These are phyloP conservation scores for Lentithecium fluviatile DNA, from an alignment of 495 filamentous ascomycete species.

Conservation along the genomic window DNA sequence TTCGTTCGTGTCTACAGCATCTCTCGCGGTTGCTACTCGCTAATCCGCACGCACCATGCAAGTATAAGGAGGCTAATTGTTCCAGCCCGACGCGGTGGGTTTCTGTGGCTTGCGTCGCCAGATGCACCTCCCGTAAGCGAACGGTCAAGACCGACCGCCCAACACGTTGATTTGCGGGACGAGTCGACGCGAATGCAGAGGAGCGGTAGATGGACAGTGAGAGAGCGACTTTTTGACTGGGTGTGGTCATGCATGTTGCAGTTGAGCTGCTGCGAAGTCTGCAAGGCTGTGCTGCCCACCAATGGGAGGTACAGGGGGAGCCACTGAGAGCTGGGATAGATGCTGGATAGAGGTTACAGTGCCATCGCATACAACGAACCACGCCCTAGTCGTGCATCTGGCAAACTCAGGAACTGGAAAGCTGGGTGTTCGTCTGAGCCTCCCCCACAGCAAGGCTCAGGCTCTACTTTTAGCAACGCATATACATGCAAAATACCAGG, in stretches of 20 bases:
- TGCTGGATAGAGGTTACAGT: neutral
- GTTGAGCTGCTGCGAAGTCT: constrained; percentile 3
- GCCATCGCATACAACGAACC: neutral
- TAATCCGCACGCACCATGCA: neutral
- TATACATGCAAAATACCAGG: neutral
- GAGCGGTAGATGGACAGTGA: too few relatives aligned
- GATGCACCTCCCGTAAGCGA: constrained; percentile 10
- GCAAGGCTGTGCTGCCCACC: neutral
- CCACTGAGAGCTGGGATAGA: neutral
- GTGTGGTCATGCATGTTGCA: constrained; percentile 7
- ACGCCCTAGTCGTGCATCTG: neutral
- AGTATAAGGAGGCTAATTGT: neutral
- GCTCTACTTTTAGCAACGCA: neutral
- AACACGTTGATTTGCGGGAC: neutral
- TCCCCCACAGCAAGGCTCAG: neutral
- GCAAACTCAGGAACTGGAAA: neutral
- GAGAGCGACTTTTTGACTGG: too few relatives aligned
- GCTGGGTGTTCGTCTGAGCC: neutral
- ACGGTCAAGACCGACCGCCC: constrained; percentile 16
- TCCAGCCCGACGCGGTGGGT: constrained; percentile 27
- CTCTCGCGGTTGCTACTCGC: constrained; percentile 2
- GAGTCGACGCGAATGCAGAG: neutral
- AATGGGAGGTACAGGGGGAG: neutral
- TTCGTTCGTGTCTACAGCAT: neutral
- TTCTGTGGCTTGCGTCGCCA: constrained; percentile 28